Evolutionary conservation across 352 stramenopile species (phyloP).

Genomic region (Nothophytophthora sp.): DNA sequence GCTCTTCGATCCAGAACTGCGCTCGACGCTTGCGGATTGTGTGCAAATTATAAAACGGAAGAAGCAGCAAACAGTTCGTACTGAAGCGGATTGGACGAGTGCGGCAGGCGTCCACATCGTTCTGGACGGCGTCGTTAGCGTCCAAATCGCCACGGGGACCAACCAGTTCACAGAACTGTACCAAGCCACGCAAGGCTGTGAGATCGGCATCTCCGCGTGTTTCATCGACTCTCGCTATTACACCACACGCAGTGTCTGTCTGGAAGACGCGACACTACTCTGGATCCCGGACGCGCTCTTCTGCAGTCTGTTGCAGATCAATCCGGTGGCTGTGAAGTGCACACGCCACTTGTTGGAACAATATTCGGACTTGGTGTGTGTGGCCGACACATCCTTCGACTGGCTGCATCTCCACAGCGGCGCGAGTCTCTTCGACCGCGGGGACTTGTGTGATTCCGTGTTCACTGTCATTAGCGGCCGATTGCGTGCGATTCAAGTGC

Average conservation of each 20-base stretch:
- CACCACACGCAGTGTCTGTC: constrained; percentile 45
- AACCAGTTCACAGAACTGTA: constrained; percentile 55
- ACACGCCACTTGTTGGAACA: constrained; percentile 69
- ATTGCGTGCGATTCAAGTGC: constrained; percentile 72
- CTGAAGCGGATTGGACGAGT: constrained; percentile 11
- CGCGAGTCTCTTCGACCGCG: constrained; percentile 76
- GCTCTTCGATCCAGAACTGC: constrained; percentile 41
- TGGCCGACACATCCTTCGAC: constrained; percentile 82
- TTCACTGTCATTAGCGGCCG: constrained; percentile 83
- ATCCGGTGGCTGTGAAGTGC: constrained; percentile 50
- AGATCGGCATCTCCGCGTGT: constrained; percentile 66
- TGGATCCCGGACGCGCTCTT: constrained; percentile 64
- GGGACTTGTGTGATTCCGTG: constrained; percentile 77
- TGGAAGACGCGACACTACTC: constrained; percentile 45
- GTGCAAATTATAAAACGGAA: constrained; percentile 31
- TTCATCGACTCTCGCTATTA: constrained; percentile 58
- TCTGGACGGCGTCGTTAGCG: constrained; percentile 50
- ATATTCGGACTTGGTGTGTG: constrained; percentile 70
- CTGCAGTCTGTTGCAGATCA: constrained; percentile 52
- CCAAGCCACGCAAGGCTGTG: constrained; percentile 53
- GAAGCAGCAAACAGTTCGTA: constrained; percentile 30
- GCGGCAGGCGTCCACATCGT: constrained; percentile 62
- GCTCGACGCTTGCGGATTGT: constrained; percentile 29
- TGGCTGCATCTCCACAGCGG: constrained; percentile 84
- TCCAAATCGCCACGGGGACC: constrained; percentile 43